phyloP scores from a whole-genome alignment of 352 stramenopile genomes.

The Phytophthora lateralis region DNA sequence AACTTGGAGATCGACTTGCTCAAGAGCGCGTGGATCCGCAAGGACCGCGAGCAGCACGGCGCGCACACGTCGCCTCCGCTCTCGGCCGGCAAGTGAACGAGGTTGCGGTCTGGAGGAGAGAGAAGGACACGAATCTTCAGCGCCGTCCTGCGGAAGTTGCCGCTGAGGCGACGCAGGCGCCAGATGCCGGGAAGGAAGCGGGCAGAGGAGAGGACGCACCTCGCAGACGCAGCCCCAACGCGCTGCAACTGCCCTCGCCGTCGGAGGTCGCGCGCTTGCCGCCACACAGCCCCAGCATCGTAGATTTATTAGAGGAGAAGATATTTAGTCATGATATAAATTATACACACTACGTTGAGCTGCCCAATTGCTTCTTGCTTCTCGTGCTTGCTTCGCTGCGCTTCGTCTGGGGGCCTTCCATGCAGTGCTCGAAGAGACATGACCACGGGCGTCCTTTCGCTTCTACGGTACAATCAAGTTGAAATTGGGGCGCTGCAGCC shows the following conservation, averaged over 20 bases:
- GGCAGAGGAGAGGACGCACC: neutral
- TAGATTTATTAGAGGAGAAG: conserved; percentile 25
- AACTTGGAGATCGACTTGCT: conserved; percentile 71
- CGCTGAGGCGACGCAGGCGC: neutral
- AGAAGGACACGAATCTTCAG: neutral
- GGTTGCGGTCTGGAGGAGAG: neutral
- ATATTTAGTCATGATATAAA: conserved; percentile 46
- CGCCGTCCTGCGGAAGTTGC: neutral
- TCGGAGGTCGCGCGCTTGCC: neutral
- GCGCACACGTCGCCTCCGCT: conserved; percentile 37
- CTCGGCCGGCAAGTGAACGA: conserved; percentile 41
- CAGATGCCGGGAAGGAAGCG: conserved; percentile 8
- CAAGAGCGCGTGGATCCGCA: conserved; percentile 65
- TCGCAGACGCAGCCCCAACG: neutral
- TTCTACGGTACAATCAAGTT: conserved; percentile 18
- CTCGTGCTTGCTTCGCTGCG: neutral
- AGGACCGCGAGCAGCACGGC: conserved; percentile 54
- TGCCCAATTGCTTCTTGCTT: neutral
- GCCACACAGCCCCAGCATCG: conserved; percentile 7
- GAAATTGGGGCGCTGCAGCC: neutral
- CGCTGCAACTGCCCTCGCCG: conserved; percentile 1
- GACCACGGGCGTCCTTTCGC: conserved; percentile 14
- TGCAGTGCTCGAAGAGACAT: conserved; percentile 20
- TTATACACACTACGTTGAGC: conserved; percentile 35
- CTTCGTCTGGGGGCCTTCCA: no score